A percentile compares a stretch with the other conserved stretches of the same genome.
These are phyloP conservation scores for Pichia terricola DNA, from an alignment of 1,139 yeast genomes.

Conservation along the genomic window DNA sequence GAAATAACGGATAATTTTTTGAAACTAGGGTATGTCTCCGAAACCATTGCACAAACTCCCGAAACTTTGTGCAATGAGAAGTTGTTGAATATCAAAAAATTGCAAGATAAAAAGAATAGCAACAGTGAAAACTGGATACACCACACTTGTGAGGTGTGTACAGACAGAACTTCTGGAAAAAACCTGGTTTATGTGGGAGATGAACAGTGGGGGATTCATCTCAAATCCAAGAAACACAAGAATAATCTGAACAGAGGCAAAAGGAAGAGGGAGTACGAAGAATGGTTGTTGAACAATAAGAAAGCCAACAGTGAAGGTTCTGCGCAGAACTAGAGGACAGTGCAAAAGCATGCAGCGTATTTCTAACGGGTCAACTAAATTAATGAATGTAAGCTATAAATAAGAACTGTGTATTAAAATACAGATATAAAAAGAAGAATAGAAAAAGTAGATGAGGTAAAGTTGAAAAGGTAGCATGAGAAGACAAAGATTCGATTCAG, in stretches of 20 bases:
- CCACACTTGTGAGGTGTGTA: constrained; percentile 56
- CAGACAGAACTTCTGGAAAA: constrained; percentile 39
- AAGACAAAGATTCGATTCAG: no score
- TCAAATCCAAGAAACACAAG: constrained; percentile 56
- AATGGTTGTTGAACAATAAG: constrained; percentile 24
- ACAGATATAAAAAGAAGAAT: no score
- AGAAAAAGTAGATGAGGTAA: no score
- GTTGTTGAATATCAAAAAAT: background rate
- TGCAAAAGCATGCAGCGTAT: no score
- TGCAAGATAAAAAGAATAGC: background rate
- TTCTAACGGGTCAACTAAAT: no score
- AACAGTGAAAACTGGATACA: constrained; percentile 49
- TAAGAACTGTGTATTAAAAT: no score
- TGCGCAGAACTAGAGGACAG: no score
- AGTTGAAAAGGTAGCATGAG: no score
- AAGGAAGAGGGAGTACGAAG: constrained; percentile 35
- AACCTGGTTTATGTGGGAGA: constrained; percentile 66
- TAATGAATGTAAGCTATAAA: no score
- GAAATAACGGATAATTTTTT: constrained; percentile 39
- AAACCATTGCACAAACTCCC: constrained; percentile 35
- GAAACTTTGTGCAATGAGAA: constrained; percentile 25
- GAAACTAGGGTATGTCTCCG: constrained; percentile 7
- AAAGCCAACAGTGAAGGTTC: background rate
- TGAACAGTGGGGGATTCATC: constrained; percentile 54
- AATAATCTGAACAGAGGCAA: constrained; percentile 31